These are phyloP conservation scores for Fusarium tjaetaba DNA, from an alignment of 2,329 filamentous ascomycete species.

Conservation along the genomic window DNA sequence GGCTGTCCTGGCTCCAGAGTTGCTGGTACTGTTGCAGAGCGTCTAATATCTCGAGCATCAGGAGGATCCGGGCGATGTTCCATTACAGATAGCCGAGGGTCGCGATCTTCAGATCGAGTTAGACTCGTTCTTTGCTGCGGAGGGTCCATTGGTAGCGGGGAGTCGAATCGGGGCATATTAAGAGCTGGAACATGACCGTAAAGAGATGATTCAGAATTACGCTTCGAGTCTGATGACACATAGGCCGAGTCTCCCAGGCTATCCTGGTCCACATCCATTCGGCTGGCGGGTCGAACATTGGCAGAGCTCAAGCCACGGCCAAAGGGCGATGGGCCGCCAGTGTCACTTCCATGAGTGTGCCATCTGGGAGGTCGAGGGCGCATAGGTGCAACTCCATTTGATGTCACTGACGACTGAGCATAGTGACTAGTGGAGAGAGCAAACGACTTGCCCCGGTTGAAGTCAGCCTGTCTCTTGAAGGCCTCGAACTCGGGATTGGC, in stretches of 20 bases:
- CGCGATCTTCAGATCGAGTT: constrained; percentile 59
- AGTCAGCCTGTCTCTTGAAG: constrained; percentile 78
- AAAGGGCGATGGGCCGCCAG: constrained; percentile 49
- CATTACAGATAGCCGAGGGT: constrained; percentile 65
- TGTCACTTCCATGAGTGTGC: constrained; percentile 60
- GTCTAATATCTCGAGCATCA: constrained; percentile 38
- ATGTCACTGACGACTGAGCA: constrained; percentile 46
- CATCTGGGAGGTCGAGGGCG: constrained; percentile 58
- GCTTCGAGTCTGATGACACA: constrained; percentile 64
- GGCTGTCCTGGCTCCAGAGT: constrained; percentile 58
- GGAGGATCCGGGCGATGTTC: constrained; percentile 56
- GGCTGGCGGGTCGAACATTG: constrained; percentile 37
- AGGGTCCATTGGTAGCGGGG: constrained; percentile 47
- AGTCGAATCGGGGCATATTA: constrained; percentile 56
- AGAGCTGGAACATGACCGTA: constrained; percentile 51
- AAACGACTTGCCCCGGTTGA: constrained; percentile 60
- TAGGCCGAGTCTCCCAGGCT: constrained; percentile 64
- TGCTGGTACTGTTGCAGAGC: constrained; percentile 64
- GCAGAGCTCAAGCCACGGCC: constrained; percentile 34
- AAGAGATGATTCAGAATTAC: constrained; percentile 61
- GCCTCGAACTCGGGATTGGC: constrained; percentile 85
- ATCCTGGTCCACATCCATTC: constrained; percentile 59
- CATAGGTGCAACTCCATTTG: constrained; percentile 38
- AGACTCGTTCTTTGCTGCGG: constrained; percentile 43
- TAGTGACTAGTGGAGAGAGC: constrained; percentile 61